phyloP scores from a whole-genome alignment of 345 rosid species.

The Linum tenue region DNA sequence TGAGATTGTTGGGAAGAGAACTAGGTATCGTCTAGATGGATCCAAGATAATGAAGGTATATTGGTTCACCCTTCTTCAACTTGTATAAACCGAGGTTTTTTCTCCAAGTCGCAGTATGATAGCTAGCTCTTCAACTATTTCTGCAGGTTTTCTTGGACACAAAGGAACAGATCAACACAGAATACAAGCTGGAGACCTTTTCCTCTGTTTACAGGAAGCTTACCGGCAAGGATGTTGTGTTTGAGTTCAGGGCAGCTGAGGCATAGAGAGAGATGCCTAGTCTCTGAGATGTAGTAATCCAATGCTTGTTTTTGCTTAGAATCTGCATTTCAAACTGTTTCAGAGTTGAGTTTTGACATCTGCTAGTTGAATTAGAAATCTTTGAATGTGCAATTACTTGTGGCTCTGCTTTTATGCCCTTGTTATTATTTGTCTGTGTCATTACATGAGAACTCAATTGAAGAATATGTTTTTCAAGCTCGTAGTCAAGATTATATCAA shows the following conservation, averaged over 20 bases:
- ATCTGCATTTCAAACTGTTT: no score
- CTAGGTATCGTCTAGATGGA: constrained; percentile 72
- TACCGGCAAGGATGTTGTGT: constrained; percentile 76
- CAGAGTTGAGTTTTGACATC: not conserved
- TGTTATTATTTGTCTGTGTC: no score
- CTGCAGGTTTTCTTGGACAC: constrained; percentile 74
- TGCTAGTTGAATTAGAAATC: not conserved
- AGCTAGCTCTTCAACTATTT: not conserved
- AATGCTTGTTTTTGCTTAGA: not conserved
- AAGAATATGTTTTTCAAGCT: no score
- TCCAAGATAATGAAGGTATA: constrained; percentile 63
- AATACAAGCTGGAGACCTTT: constrained; percentile 71
- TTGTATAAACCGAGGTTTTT: not conserved
- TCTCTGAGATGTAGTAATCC: not conserved
- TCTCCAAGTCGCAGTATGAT: not conserved
- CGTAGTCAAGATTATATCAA: no score
- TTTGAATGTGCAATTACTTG: no score
- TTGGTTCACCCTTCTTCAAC: not conserved
- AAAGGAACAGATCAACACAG: constrained; percentile 71
- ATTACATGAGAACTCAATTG: no score
- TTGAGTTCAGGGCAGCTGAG: constrained; percentile 47
- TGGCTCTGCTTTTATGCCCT: no score
- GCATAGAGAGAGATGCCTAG: constrained; percentile 6
- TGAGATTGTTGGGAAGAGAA: constrained; percentile 81
- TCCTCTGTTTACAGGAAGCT: constrained; percentile 78